These are phyloP conservation scores for Stevia rebaudiana DNA, from an alignment of 140 eudicot species.

Conservation along the genomic window DNA sequence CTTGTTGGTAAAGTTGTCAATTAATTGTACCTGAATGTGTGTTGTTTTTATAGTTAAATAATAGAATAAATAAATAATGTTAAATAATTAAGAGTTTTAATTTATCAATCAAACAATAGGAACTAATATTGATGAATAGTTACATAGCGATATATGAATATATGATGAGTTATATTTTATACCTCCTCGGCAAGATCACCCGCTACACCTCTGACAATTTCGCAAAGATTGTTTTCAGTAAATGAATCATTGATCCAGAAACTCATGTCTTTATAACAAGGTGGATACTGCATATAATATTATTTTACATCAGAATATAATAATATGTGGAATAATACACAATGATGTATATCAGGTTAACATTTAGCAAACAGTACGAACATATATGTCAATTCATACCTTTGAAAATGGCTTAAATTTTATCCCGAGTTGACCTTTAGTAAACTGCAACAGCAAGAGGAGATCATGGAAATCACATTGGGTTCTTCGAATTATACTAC, in stretches of 20 bases:
- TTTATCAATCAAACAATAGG: background rate
- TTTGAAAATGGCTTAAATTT: slow-evolving; percentile 92
- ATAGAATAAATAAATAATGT: background rate
- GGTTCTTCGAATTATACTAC: slow-evolving; percentile 5
- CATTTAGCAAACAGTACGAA: background rate
- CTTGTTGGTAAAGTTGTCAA: slow-evolving; percentile 19
- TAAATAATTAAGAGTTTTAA: background rate
- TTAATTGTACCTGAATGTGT: slow-evolving; percentile 24
- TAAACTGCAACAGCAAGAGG: slow-evolving; percentile 44
- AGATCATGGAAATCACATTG: slow-evolving; percentile 9
- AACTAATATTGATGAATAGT: background rate
- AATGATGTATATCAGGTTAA: background rate
- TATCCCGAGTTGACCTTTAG: slow-evolving; percentile 72
- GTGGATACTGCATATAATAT: slow-evolving; percentile 71
- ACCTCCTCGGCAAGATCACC: slow-evolving; percentile 15
- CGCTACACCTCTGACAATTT: slow-evolving; percentile 6
- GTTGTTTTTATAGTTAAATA: background rate
- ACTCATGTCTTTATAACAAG: slow-evolving; percentile 94
- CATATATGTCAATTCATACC: slow-evolving; percentile 41
- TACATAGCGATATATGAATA: background rate
- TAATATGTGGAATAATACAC: background rate
- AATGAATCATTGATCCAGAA: slow-evolving; percentile 88
- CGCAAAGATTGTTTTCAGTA: slow-evolving; percentile 55
- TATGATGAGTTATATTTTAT: background rate
- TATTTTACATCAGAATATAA: background rate